A percentile compares a stretch with the other conserved stretches of the same genome.
Conservation (phyloP, 495 filamentous ascomycete species). For the Pyronema domesticum region DNA sequence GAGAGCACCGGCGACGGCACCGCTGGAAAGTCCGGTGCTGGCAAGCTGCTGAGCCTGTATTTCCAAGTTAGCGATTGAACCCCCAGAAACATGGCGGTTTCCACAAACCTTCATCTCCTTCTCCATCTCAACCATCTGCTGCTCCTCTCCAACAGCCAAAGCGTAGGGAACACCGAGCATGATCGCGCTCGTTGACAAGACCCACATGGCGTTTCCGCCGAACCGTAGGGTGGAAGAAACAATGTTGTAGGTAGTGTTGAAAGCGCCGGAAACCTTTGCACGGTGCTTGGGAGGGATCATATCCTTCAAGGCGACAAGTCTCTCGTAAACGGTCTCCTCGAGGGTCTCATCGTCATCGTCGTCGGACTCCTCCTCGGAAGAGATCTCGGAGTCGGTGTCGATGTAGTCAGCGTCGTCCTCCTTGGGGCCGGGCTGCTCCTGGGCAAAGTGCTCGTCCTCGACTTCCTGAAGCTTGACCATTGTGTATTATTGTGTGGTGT, state of each 20-base stretch:
- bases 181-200: constrained; percentile 70
- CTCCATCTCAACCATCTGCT: constrained; percentile 91
- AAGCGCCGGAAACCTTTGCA: constrained; percentile 42
- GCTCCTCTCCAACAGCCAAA: constrained; percentile 82
- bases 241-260: constrained; percentile 39
- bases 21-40: neutral
- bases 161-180: constrained; percentile 84
- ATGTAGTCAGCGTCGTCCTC: constrained; percentile 67
- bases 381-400: constrained; percentile 60
- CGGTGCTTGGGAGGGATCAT: constrained; percentile 76
- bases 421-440: constrained; percentile 44
- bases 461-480: constrained; percentile 98
- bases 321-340: constrained; percentile 54
- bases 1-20: neutral
- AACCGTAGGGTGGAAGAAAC: constrained; percentile 45
- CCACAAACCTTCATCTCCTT: constrained; percentile 64
- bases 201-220: constrained; percentile 69
- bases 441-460: constrained; percentile 79
- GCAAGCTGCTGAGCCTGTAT: constrained; percentile 5
- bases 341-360: constrained; percentile 31
- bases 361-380: constrained; percentile 35
- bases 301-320: constrained; percentile 70
- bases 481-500: constrained; percentile 28
- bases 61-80: neutral
- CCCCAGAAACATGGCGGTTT: neutral